phyloP scores from a whole-genome alignment of 176 grass and related monocot genomes.

The Rhynchospora breviuscula region DNA sequence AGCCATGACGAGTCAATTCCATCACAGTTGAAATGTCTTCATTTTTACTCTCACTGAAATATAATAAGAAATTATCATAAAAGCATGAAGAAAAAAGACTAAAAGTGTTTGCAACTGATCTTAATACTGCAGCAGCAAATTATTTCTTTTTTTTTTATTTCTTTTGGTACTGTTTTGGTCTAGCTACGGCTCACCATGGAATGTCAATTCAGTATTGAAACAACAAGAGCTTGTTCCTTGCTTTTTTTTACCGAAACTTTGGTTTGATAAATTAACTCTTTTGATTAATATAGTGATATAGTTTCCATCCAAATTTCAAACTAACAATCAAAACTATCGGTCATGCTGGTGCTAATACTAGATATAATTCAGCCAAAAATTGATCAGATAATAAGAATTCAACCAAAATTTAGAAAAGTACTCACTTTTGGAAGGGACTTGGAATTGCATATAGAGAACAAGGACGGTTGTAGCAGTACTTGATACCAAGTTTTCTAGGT shows the following conservation, averaged over 20 bases:
- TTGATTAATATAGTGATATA: neutral
- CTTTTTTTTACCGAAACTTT: neutral
- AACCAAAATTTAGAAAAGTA: constrained; percentile 17
- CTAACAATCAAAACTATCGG: neutral
- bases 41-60: constrained; percentile 24
- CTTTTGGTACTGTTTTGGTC: neutral
- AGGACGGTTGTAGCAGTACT: constrained; percentile 90
- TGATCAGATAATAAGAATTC: neutral
- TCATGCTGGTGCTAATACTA: neutral
- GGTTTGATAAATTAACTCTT: neutral
- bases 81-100: neutral
- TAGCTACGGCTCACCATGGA: neutral
- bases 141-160: neutral
- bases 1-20: constrained; percentile 51
- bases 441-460: constrained; percentile 64
- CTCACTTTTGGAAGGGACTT: constrained; percentile 56
- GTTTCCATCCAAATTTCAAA: neutral
- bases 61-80: constrained; percentile 29
- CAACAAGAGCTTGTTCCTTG: neutral
- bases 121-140: neutral
- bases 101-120: constrained; percentile 9
- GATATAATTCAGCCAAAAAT: neutral
- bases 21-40: constrained; percentile 21
- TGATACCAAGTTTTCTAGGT: constrained; percentile 92
- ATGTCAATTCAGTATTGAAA: neutral